These are phyloP conservation scores for Larix sibirica DNA, from an alignment of 83 land plant genomes.

Conservation along the genomic window DNA sequence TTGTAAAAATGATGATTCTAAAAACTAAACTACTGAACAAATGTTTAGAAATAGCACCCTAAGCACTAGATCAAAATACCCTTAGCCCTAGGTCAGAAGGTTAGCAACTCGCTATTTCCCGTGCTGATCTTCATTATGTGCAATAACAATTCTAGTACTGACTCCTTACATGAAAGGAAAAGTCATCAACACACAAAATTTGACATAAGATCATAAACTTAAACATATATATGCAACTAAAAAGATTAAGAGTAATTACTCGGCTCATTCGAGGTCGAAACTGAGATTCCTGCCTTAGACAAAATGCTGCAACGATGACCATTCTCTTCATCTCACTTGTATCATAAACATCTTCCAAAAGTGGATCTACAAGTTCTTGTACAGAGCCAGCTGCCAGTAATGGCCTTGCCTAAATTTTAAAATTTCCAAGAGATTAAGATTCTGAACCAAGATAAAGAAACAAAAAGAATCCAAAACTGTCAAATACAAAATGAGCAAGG, in stretches of 20 bases:
- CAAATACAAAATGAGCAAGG: not conserved
- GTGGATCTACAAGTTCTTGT: constrained; percentile 55
- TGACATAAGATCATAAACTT: not conserved
- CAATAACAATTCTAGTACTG: no score
- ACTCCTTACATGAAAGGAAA: not conserved
- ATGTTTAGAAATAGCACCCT: no score
- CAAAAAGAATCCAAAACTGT: not conserved
- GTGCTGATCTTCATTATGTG: not conserved
- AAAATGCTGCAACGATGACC: constrained; percentile 73
- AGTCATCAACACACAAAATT: not conserved
- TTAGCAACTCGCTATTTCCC: not conserved
- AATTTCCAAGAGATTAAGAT: no score
- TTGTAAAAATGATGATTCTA: no score
- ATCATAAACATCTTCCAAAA: constrained; percentile 34
- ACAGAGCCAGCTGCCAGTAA: constrained; percentile 43
- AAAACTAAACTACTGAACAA: no score
- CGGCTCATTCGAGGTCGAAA: constrained; percentile 70
- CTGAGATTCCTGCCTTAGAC: constrained; percentile 58
- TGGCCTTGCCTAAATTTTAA: constrained; percentile 43
- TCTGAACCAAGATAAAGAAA: not conserved
- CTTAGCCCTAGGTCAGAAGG: no score
- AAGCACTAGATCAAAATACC: no score
- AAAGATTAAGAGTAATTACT: constrained; percentile 28
- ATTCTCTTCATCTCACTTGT: constrained; percentile 60
- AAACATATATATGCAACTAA: not conserved